Conservation (phyloP, 495 filamentous ascomycete species). For the Trichoderma parareesei region DNA sequence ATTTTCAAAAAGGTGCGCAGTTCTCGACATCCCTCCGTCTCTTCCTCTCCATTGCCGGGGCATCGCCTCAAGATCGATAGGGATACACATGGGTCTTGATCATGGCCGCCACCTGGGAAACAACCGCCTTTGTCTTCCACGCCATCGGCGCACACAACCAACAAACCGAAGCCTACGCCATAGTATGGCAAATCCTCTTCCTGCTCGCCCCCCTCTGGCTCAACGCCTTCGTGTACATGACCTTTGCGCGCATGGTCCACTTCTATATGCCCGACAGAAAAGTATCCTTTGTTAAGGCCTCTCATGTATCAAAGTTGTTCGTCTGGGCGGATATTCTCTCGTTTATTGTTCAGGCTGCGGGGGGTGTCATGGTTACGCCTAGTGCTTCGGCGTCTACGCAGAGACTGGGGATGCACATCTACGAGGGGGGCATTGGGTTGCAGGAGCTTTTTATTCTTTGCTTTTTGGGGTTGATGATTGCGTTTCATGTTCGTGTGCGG, state of each 20-base stretch:
- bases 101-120: slow-evolving; percentile 36
- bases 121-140: slow-evolving; percentile 27
- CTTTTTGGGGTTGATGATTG: slow-evolving; percentile 39
- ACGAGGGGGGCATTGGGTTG: slow-evolving; percentile 52
- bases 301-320: slow-evolving; percentile 46
- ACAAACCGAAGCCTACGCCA: slow-evolving; percentile 23
- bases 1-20: background rate
- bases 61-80: slow-evolving; percentile 32
- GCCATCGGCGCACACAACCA: slow-evolving; percentile 31
- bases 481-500: slow-evolving; percentile 31
- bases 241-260: slow-evolving; percentile 52
- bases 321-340: slow-evolving; percentile 54
- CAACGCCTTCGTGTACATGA: slow-evolving; percentile 66
- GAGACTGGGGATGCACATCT: slow-evolving; percentile 45
- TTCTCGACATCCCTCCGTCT: background rate
- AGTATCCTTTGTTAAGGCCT: slow-evolving; percentile 42
- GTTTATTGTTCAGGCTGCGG: slow-evolving; percentile 54
- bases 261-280: slow-evolving; percentile 44
- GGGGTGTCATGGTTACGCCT: slow-evolving; percentile 36
- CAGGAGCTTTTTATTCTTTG: slow-evolving; percentile 52
- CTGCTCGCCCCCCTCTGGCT: slow-evolving; percentile 46
- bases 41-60: slow-evolving; percentile 16
- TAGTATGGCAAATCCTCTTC: slow-evolving; percentile 27
- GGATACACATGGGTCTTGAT: slow-evolving; percentile 29
- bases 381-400: slow-evolving; percentile 16